Evolutionary conservation across 257 asterid species (phyloP), one percentile per base, ranked within the genome.

Genomic region (Ophiorrhiza pumila): DNA sequence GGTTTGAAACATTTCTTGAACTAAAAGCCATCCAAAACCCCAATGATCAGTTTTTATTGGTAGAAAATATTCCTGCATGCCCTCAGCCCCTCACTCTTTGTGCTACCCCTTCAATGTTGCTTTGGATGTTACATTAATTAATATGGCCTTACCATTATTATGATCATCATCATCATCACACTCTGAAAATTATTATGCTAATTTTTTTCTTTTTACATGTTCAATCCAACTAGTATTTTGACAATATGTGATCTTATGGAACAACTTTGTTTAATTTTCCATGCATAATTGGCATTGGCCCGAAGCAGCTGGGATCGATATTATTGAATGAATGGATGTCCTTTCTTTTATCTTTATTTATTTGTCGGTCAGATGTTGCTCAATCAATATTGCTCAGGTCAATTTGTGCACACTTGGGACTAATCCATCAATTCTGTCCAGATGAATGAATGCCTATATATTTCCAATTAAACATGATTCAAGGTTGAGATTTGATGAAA

Each of bases 1-100:
- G 69, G 68, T 67, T 67, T 72, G 39, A 50, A 12, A 41, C 57
- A 20, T 57, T 71, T 71, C 62, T 50, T 77, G 67, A 42, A 20
- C 72, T 10, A 60, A 68, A 75, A 59, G 49, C 29, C 71, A 49
- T 27, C 53, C 29, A 57, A 53, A 39, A 43, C 4, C 18, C 49
- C 27, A 68, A n/a, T n/a, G n/a, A n/a, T 47, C 45, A 50, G 6
- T 18, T 35, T 17, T 2, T 18, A 32, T 31, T 8, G 20, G 45
- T 46, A 45, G 55, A 67, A 67, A 29, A 43, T 10, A 15, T 2
- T 10, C 7, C 15, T n/a, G 2, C 22, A 15, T 45, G 4, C 17
- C 10, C 56, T 1, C 59, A n/a, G 1, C 4, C 45, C 67, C 49
- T 37, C 22, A 23, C 59, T 66, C 31, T 62, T 59, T 49, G 50